phyloP scores from a whole-genome alignment of 805 yeast species.

The Candida koratica region DNA sequence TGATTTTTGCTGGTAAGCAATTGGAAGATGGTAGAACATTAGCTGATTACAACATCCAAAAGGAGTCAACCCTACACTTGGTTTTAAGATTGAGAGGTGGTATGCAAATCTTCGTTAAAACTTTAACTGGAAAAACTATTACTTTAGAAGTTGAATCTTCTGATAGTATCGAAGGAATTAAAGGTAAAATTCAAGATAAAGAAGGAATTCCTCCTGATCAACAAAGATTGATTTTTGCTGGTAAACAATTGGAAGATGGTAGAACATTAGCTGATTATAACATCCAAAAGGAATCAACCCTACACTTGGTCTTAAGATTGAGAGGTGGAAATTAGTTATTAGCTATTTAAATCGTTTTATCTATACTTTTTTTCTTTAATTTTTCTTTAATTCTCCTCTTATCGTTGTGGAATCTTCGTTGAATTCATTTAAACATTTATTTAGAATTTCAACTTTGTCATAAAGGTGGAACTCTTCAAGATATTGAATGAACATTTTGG shows the following conservation, averaged over 20 bases:
- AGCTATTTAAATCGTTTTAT: background rate
- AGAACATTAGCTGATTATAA: constrained; percentile 95
- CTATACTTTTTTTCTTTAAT: background rate
- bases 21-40: constrained; percentile 95
- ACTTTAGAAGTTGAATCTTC: constrained; percentile 96
- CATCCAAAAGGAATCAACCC: constrained; percentile 95
- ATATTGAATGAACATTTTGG: constrained; percentile 19
- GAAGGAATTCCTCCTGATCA: constrained; percentile 98
- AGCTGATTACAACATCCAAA: constrained; percentile 97
- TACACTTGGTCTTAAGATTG: constrained; percentile 92
- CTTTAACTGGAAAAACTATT: constrained; percentile 45
- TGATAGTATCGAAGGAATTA: constrained; percentile 95
- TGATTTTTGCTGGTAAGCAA: constrained; percentile 97
- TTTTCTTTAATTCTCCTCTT: constrained; percentile 23
- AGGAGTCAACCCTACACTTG: constrained; percentile 94
- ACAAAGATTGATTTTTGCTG: constrained; percentile 95
- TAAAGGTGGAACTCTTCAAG: constrained; percentile 15
- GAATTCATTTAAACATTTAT: constrained; percentile 15
- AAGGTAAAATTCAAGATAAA: constrained; percentile 94
- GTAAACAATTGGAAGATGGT: constrained; percentile 95
- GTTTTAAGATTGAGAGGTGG: constrained; percentile 99
- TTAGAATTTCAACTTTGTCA: constrained; percentile 15
- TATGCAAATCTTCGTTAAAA: constrained; percentile 40
- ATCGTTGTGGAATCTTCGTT: constrained; percentile 44
- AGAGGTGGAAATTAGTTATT: constrained; percentile 70